Base-by-base conservation (phyloP, 2,329 filamentous ascomycete genomes). In the Ophiostoma sp. region DNA sequence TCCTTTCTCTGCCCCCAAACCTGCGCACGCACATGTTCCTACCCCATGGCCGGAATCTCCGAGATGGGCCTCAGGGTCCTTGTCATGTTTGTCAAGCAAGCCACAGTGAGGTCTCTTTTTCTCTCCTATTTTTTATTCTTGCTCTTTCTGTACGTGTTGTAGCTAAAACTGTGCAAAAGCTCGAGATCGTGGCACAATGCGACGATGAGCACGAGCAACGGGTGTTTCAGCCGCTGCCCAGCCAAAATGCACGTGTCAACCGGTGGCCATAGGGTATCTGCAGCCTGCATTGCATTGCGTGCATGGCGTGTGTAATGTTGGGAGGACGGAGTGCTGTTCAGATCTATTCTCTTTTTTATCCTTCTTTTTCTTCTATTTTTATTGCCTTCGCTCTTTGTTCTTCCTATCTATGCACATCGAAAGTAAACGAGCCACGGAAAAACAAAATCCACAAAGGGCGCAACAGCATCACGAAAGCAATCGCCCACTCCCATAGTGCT, bases 371-470 rank as follows among this genome's bases (percentile, higher is more conserved):
- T 45, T 42, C 19, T 1, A 25, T 17, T 19, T 28, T 28, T 28
- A 39, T 28, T 45, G 2, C n/a, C n/a, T 8, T 55, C n/a, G n/a
- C 50, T 55, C 8, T 22, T 63, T 8, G 25, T 42, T 63, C 28
- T 63, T 42, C 59, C 59, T 39, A 63, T 36, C 57, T 25, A 59
- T 59, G 28, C 7, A 42, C 8, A 42, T 12, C 17, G 9, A 28
- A 48, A 48, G 25, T 66, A 19, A 33, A 69, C 22, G 25, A 50
- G 25, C 17, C 19, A 64, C 59, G 33, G 66, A 52, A 69, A 69
- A 55, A 42, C 28, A 69, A 55, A 57, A 69, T 55, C 66, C 66
- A 69, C 66, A 55, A 69, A 69, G 31, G 48, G n/a, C 66, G 48
- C 66, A 57, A 69, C 17, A 55, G 66, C 48, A 69, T 48, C 28